Evolutionary conservation across 768 basidiomycete genomes (phyloP).

Genomic region (Pleurotus cornucopiae): DNA sequence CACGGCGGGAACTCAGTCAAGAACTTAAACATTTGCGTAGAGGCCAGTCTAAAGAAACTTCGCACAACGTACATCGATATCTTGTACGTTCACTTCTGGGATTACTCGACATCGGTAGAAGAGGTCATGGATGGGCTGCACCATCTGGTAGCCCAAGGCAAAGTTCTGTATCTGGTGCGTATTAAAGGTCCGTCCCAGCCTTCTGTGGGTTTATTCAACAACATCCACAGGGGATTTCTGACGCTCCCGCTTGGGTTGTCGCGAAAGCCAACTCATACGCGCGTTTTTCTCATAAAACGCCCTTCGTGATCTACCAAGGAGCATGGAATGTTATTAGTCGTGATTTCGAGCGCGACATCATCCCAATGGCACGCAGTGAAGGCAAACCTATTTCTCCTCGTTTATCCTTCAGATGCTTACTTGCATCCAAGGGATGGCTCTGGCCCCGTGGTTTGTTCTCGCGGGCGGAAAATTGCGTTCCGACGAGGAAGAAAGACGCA

Average conservation of each 20-base stretch:
- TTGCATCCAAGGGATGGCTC: constrained; percentile 21
- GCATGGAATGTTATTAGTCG: constrained; percentile 38
- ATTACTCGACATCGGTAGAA: constrained; percentile 37
- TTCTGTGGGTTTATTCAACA: not conserved
- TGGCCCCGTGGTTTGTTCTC: constrained; percentile 34
- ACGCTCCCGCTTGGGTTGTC: constrained; percentile 48
- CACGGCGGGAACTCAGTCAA: constrained; percentile 48
- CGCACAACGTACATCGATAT: constrained; percentile 38
- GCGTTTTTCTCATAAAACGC: constrained; percentile 39
- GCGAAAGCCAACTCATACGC: constrained; percentile 47
- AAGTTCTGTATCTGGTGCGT: constrained; percentile 37
- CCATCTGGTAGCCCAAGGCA: constrained; percentile 35
- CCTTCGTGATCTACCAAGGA: constrained; percentile 54
- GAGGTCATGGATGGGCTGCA: constrained; percentile 46
- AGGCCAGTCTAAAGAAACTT: constrained; percentile 39
- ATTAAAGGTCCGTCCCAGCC: not conserved
- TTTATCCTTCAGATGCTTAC: constrained; percentile 16
- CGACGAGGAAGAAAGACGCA: constrained; percentile 24
- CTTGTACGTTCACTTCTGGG: constrained; percentile 53
- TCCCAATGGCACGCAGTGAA: constrained; percentile 39
- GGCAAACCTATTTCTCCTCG: constrained; percentile 22
- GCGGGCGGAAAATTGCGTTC: constrained; percentile 22
- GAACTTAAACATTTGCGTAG: constrained; percentile 33
- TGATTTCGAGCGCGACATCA: constrained; percentile 50
- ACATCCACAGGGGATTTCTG: constrained; percentile 29